phyloP scores from a whole-genome alignment of 2,329 filamentous ascomycete genomes.

The Exophiala sideris region DNA sequence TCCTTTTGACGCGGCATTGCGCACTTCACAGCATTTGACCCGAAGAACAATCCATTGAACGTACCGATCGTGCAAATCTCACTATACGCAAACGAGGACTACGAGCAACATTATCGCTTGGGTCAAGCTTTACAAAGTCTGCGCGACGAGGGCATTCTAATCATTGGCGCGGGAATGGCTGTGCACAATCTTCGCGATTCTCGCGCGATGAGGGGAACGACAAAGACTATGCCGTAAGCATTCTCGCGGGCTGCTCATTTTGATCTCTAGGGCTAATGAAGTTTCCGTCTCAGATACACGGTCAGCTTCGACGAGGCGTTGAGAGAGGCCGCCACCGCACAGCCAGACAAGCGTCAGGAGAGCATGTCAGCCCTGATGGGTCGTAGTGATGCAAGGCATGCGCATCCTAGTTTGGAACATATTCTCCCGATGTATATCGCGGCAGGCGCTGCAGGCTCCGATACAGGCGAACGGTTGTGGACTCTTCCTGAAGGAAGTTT shows the following conservation, averaged over 20 bases:
- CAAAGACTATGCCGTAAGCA: background rate
- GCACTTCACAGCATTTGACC: background rate
- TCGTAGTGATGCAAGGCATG: background rate
- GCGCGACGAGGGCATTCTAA: background rate
- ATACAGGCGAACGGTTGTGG: background rate
- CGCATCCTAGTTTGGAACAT: background rate
- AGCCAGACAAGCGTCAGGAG: background rate
- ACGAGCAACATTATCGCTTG: background rate
- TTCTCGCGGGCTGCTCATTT: too few relatives aligned
- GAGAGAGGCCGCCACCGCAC: background rate
- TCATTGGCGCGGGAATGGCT: background rate
- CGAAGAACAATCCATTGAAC: background rate
- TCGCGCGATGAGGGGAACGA: background rate
- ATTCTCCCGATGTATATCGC: background rate
- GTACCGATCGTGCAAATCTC: background rate
- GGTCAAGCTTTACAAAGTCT: background rate
- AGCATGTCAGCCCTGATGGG: background rate
- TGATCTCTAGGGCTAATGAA: background rate
- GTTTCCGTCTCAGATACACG: background rate
- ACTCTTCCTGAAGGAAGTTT: background rate
- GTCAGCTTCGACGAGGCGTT: background rate
- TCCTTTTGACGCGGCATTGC: too few relatives aligned
- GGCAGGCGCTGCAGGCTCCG: background rate
- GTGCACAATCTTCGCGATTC: background rate
- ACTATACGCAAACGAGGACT: background rate